phyloP scores from a whole-genome alignment of 1,139 yeast genomes.

The Nakaseomyces delphensis region DNA sequence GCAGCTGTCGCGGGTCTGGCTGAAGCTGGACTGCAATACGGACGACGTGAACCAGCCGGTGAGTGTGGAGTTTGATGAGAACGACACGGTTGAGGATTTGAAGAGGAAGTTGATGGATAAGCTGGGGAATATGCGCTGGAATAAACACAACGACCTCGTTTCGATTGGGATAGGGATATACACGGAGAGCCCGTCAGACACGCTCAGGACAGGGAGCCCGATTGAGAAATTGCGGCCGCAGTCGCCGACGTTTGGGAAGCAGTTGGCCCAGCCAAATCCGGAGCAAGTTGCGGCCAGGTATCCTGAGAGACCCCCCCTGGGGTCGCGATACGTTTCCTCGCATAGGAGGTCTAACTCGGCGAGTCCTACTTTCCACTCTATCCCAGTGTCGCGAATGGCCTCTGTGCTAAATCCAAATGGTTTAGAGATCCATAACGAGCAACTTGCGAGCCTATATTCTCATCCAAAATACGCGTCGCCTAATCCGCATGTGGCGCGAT shows the following conservation, averaged over 20 bases:
- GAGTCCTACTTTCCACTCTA: conserved; percentile 6
- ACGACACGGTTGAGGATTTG: conserved; percentile 28
- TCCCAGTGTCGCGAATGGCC: not conserved
- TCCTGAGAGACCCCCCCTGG: conserved; percentile 3
- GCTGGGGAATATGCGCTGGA: conserved; percentile 21
- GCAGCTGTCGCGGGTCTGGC: conserved; percentile 19
- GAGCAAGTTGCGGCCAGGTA: not conserved
- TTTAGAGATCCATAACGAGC: not conserved
- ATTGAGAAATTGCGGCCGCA: not conserved
- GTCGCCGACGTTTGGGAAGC: not conserved
- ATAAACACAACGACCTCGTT: conserved; percentile 21
- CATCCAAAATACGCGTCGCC: conserved; percentile 7
- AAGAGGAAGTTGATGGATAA: conserved; percentile 22
- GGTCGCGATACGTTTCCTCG: not conserved
- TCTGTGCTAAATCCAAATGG: not conserved
- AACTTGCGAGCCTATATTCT: conserved; percentile 1
- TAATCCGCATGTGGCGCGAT: conserved; percentile 3
- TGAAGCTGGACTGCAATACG: conserved; percentile 16
- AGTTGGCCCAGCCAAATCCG: conserved; percentile 5
- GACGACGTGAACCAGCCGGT: conserved; percentile 22
- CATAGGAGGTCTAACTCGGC: conserved; percentile 7
- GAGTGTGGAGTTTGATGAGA: conserved; percentile 20
- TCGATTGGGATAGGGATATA: conserved; percentile 27
- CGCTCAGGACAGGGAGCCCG: not conserved
- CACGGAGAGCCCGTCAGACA: not conserved